Conservation (phyloP, 1,139 yeast genomes). For the Yamadazyma membranifaciens region DNA sequence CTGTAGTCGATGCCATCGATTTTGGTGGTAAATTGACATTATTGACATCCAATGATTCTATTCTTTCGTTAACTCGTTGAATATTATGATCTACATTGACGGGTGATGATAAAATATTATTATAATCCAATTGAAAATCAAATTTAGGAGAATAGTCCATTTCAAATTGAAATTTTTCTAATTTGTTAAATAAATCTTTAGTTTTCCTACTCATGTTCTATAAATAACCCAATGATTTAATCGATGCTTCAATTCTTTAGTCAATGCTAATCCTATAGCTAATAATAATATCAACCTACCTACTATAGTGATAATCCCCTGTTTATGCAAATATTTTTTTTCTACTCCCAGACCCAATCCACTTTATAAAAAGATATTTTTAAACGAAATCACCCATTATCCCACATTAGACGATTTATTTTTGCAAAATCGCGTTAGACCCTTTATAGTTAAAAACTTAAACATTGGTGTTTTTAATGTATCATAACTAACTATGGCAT, state of each 20-base stretch:
- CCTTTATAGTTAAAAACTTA: not conserved
- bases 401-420: constrained; percentile 2
- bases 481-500: no score
- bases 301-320: not conserved
- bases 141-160: constrained; percentile 1
- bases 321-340: not conserved
- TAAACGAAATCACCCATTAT: not conserved
- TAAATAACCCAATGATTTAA: no score
- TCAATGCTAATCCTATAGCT: no score
- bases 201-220: constrained; percentile 1
- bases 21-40: no score
- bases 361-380: no score
- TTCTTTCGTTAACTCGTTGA: not conserved
- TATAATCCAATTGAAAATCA: not conserved
- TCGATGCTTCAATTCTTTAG: no score
- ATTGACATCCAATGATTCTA: not conserved
- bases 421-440: constrained; percentile 3
- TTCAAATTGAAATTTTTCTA: constrained; percentile 6
- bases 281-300: no score
- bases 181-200: constrained; percentile 8
- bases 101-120: not conserved
- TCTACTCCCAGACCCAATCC: no score
- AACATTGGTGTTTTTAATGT: not conserved
- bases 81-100: not conserved
- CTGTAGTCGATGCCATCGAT: not conserved